A percentile compares a stretch with the other conserved stretches of the same genome.
Evolutionary conservation across 345 rosid genomes (phyloP).

Genomic region (Citrus inodora): DNA sequence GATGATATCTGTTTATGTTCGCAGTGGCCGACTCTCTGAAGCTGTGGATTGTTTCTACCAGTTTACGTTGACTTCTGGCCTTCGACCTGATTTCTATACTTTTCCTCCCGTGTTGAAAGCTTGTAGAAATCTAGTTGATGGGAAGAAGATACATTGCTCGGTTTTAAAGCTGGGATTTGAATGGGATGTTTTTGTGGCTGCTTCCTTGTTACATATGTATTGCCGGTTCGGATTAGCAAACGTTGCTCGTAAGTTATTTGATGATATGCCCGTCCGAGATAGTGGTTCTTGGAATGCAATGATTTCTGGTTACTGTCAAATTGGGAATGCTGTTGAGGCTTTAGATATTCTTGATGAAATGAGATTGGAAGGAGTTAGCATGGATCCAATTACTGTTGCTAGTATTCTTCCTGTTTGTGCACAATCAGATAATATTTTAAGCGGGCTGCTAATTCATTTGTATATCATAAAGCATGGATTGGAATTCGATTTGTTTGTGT

Average conservation of each 20-base stretch:
- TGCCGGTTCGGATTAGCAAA: constrained; percentile 31
- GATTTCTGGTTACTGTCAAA: constrained; percentile 62
- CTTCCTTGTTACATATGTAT: constrained; percentile 56
- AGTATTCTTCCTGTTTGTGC: constrained; percentile 56
- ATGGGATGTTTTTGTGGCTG: constrained; percentile 56
- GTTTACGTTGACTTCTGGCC: constrained; percentile 39
- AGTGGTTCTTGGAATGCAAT: constrained; percentile 63
- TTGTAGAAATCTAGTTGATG: constrained; percentile 41
- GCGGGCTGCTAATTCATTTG: constrained; percentile 44
- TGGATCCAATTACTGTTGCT: constrained; percentile 51
- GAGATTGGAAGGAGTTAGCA: constrained; percentile 35
- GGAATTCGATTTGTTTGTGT: constrained; percentile 42
- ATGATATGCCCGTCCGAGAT: constrained; percentile 50
- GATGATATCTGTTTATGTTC: constrained; percentile 51
- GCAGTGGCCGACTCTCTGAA: constrained; percentile 24
- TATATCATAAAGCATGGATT: constrained; percentile 42
- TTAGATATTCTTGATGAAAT: constrained; percentile 34
- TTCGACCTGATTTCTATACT: constrained; percentile 60
- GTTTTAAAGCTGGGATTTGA: constrained; percentile 56
- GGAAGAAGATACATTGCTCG: constrained; percentile 47
- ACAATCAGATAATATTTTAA: constrained; percentile 31
- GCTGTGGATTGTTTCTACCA: constrained; percentile 43
- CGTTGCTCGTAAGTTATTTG: constrained; percentile 39
- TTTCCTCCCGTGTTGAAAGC: constrained; percentile 58
- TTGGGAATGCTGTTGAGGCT: constrained; percentile 45